Evolutionary conservation across 140 eudicot species (phyloP).

Genomic region (Ambrosia hybrid): DNA sequence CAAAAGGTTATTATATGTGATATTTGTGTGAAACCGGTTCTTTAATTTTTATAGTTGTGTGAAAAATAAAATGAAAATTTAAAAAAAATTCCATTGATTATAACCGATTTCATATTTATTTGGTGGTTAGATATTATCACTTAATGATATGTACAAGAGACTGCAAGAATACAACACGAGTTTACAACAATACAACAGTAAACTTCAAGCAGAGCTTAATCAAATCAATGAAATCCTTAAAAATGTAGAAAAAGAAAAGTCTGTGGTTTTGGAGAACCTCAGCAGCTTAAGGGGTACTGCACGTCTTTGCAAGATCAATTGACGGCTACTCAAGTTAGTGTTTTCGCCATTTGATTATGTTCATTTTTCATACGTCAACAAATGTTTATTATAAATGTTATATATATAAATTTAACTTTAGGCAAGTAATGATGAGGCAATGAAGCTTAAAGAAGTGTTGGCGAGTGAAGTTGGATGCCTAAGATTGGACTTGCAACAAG

Average conservation of each 20-base stretch:
- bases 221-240: constrained; percentile 62
- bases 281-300: constrained; percentile 74
- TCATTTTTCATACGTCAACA: not conserved
- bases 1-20: constrained; percentile 53
- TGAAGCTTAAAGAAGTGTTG: constrained; percentile 64
- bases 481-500: constrained; percentile 70
- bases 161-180: constrained; percentile 91
- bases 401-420: constrained; percentile 23
- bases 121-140: constrained; percentile 60
- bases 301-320: constrained; percentile 78
- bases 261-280: constrained; percentile 66
- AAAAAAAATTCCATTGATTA: not conserved
- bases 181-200: constrained; percentile 87
- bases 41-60: not conserved
- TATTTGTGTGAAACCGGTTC: no score
- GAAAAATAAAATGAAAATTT: not conserved
- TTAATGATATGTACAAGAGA: constrained; percentile 77
- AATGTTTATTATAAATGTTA: not conserved
- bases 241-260: constrained; percentile 78
- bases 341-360: not conserved
- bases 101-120: constrained; percentile 3
- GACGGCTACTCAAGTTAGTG: constrained; percentile 57
- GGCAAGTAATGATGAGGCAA: constrained; percentile 63
- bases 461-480: constrained; percentile 57
- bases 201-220: constrained; percentile 86